Evolutionary conservation across 2,329 filamentous ascomycete genomes (phyloP), one percentile per base, ranked within the genome.

Genomic region (Kalmusia sp.): DNA sequence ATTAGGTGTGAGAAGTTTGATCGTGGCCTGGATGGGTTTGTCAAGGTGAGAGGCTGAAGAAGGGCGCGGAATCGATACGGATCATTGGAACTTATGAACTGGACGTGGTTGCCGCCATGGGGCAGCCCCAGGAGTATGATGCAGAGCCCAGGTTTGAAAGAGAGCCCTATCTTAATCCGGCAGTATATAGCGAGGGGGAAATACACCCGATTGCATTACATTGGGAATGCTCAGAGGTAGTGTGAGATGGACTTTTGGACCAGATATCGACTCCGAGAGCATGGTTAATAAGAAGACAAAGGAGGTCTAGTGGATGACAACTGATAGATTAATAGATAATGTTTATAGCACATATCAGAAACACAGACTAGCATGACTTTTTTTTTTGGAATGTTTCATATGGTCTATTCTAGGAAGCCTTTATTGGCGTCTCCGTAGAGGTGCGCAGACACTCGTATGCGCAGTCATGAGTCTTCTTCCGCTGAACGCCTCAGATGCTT

Each of bases 1-100:
- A 87, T 99, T 49, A 84, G 95, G 57, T 96, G 95, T 77, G 95
- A 98, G 71, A 90, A 92, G 65, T 99, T 97, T 79, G 95, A 99
- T 74, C 83, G 93, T 65, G 91, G 91, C 75, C 75, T 97, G 60
- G 84, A 85, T 61, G 90, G 87, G 31, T 96, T 93, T 76, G 86
- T 96, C 67, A 87, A 91, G 70, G 69, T 73, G 21, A 67, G 70
- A 44, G 67, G 68, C 31, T 73, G 66, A 71, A 33, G 31, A 34
- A 33, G 4, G n/a, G 28, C 25, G 4, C 8, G 8, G 28, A 24
- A 4, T 25, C 17, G 25, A 6, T n/a, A 5, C 21, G 11, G 33
- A 34, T 49, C 6, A 49, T 24, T 30, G n/a, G 19, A 41, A 17
- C n/a, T 17, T 4, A 4, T n/a, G 17, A 30, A 22, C 43, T 37